phyloP scores from a whole-genome alignment of 345 rosid genomes.

The Salix suchowensis region DNA sequence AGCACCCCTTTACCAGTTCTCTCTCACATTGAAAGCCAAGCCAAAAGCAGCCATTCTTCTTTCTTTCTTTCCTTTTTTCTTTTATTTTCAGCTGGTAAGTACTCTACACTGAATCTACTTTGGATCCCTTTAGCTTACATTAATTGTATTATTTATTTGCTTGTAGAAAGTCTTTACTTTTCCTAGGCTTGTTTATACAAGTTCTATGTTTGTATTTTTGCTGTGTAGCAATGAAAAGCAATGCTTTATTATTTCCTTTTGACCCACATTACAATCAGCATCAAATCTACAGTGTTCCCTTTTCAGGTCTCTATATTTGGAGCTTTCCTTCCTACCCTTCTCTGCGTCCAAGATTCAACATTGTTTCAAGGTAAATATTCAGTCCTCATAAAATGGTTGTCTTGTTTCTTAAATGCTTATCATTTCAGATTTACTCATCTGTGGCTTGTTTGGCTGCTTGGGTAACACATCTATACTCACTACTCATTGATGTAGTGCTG shows the following conservation, averaged over 20 bases:
- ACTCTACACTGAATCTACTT: conserved; percentile 17
- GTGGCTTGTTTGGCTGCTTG: neutral
- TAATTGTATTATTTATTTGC: neutral
- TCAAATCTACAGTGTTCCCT: conserved; percentile 24
- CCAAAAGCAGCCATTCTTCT: neutral
- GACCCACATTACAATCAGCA: conserved; percentile 17
- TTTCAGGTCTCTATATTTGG: conserved; percentile 17
- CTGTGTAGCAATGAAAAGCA: conserved; percentile 16
- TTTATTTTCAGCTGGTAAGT: conserved; percentile 23
- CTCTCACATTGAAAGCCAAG: neutral
- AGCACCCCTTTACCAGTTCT: neutral
- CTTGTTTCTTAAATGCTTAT: conserved; percentile 7
- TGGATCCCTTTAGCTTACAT: conserved; percentile 25
- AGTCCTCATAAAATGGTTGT: conserved; percentile 11
- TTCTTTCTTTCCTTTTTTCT: neutral
- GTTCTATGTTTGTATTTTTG: conserved; percentile 28
- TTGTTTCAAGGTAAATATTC: conserved; percentile 30
- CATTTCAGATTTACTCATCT: neutral
- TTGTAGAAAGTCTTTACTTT: conserved; percentile 6
- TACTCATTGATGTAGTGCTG: neutral
- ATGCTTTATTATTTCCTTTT: conserved; percentile 17
- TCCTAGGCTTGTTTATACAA: neutral
- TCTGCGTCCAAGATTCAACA: conserved; percentile 17
- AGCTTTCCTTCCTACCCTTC: conserved; percentile 21
- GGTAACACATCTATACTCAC: neutral